Conservation (phyloP, 169 alveolate species). For the Eimeria sp. region DNA sequence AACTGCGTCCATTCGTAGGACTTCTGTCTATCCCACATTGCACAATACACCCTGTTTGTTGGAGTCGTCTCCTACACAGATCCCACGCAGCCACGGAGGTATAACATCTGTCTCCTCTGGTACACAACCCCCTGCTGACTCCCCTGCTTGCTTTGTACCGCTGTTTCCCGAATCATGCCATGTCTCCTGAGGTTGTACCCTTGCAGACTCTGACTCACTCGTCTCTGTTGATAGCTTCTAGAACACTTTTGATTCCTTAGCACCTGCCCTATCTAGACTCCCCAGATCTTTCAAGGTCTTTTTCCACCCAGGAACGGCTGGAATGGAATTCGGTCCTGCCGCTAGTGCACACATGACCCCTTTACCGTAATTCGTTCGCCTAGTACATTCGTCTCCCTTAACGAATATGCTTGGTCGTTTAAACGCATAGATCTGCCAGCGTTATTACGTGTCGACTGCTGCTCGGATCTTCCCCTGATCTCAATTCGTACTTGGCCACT, state of each 20-base stretch:
- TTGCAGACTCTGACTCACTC: neutral
- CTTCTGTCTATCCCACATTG: neutral
- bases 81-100: neutral
- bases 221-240: neutral
- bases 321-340: neutral
- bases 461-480: too few relatives aligned
- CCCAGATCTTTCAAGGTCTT: neutral
- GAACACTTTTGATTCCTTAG: neutral
- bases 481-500: neutral
- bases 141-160: neutral
- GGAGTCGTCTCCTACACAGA: neutral
- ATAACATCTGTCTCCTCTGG: neutral
- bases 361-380: neutral
- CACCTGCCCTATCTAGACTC: neutral
- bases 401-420: too few relatives aligned
- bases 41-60: neutral
- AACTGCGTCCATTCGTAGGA: neutral
- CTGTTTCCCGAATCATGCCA: neutral
- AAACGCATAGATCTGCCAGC: neutral
- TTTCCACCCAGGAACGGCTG: neutral
- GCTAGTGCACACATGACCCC: neutral
- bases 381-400: too few relatives aligned
- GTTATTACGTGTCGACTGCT: neutral
- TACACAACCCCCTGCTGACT: neutral
- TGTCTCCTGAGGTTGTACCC: neutral